Evolutionary conservation across 2,329 filamentous ascomycete genomes (phyloP).

Genomic region (Clathrospora elynae): DNA sequence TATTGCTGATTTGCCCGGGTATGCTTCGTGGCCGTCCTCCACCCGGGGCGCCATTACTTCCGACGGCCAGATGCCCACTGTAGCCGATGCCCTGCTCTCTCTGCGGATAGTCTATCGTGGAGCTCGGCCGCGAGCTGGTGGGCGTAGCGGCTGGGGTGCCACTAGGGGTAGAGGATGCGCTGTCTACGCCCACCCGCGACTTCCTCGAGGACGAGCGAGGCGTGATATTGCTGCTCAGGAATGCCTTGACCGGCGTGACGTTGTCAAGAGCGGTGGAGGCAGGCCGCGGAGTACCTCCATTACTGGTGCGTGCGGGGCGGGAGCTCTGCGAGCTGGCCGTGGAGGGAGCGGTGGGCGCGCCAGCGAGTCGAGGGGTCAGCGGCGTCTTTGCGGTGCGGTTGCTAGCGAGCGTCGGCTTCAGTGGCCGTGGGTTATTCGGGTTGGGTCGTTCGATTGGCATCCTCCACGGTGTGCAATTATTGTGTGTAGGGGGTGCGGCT

Average conservation of each 20-base stretch:
- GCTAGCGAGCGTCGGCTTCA: slow-evolving; percentile 71
- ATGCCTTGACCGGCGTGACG: slow-evolving; percentile 59
- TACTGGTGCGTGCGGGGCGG: slow-evolving; percentile 37
- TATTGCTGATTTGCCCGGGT: slow-evolving; percentile 33
- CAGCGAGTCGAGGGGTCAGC: slow-evolving; percentile 64
- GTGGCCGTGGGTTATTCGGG: slow-evolving; percentile 61
- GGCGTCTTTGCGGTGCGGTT: slow-evolving; percentile 61
- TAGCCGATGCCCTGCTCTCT: slow-evolving; percentile 37
- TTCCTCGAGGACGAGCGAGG: slow-evolving; percentile 77
- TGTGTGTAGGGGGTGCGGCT: slow-evolving; percentile 19
- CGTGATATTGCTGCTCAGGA: slow-evolving; percentile 72
- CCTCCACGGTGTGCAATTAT: slow-evolving; percentile 32
- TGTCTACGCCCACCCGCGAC: slow-evolving; percentile 67
- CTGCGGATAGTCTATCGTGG: slow-evolving; percentile 36
- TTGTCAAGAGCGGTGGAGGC: slow-evolving; percentile 55
- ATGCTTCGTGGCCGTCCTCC: slow-evolving; percentile 48
- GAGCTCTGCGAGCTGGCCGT: slow-evolving; percentile 38
- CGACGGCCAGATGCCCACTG: slow-evolving; percentile 30
- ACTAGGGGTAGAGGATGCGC: slow-evolving; percentile 68
- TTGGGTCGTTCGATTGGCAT: slow-evolving; percentile 50
- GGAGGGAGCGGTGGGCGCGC: slow-evolving; percentile 33
- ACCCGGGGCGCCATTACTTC: slow-evolving; percentile 24
- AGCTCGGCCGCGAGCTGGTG: slow-evolving; percentile 41
- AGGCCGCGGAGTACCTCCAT: slow-evolving; percentile 35
- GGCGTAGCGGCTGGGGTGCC: slow-evolving; percentile 60